Base-by-base conservation (phyloP, 108 stramenopile genomes). In the Ochromonas danica region DNA sequence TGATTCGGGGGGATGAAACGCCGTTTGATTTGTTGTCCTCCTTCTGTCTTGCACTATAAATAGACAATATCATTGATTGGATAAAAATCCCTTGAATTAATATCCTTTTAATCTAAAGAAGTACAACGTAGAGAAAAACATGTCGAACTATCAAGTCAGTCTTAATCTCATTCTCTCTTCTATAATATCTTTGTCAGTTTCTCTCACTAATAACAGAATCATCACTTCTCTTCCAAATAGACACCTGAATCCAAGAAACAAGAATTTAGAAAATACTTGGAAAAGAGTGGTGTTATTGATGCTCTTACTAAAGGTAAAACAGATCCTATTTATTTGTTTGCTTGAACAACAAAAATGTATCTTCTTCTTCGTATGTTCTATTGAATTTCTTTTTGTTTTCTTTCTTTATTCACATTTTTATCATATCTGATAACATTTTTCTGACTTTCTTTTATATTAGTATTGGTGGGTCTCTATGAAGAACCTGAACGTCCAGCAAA, bases 261-360 rank as follows among this genome's bases (percentile, higher is more conserved):
- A 80, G 97, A 98, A 86, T 98, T 94, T 80, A 87, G 94, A 65
- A 92, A 91, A 67, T 98, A 96, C 83, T 85, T 98, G 38, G 97
- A 98, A 82, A 90, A 94, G 83, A 86, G 91, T 42, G 95, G 95
- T 30, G 95, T 95, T 22, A 90, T 96, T 62, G 97, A 98, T 82
- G 90, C 95, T 0, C 80, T 98, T 38, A 94, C 94, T 38, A 94
- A 94, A 78, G 60, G 61, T 83, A 1, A 94, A 82, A 97, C n/a
- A 97, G 86, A 93, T 96, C 79, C 95, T 96, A 86, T 97, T 94
- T 80, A 87, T 94, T 61, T 91, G 91, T 63, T 97, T 95, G 82
- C 85, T 97, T 38, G 96, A 97, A 81, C 89, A 94, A 82, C 85
- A 90, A 41, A 94, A 94, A n/a, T 94, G 94, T 22, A 90, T 96